phyloP scores from a whole-genome alignment of 169 alveolate genomes.

The Eimeria nieschulzi region DNA sequence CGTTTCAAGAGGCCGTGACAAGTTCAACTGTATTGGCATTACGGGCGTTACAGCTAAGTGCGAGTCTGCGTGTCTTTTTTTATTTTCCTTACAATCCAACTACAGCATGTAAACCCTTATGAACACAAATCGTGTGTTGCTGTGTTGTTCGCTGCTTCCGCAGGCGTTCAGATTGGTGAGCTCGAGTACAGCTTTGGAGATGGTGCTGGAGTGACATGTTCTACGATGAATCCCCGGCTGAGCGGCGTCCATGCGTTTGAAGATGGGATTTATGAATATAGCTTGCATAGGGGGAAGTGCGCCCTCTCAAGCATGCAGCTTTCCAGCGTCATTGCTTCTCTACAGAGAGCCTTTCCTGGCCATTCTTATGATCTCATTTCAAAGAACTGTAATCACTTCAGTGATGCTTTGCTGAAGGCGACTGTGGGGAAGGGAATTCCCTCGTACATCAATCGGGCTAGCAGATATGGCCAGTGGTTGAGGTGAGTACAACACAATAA shows the following conservation, averaged over 20 bases:
- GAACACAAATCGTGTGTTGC: too few species aligned
- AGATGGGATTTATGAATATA: conserved; percentile 34
- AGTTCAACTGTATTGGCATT: too few species aligned
- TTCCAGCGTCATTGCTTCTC: conserved; percentile 2
- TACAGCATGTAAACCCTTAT: too few species aligned
- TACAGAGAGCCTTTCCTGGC: conserved; percentile 32
- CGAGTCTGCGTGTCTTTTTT: too few species aligned
- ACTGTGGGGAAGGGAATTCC: conserved; percentile 55
- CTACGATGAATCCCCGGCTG: neutral
- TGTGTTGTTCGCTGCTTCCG: neutral
- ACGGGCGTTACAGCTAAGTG: too few species aligned
- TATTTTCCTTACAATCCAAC: too few species aligned
- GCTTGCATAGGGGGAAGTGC: conserved; percentile 31
- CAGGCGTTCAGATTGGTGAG: conserved; percentile 63
- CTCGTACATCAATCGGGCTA: conserved; percentile 44
- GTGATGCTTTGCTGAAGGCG: conserved; percentile 64
- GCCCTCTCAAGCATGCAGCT: conserved; percentile 8
- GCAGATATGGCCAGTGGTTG: conserved; percentile 53
- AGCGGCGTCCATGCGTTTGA: neutral
- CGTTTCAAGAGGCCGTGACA: too few species aligned
- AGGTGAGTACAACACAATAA: neutral
- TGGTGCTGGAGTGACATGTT: conserved; percentile 34
- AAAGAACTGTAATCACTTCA: conserved; percentile 73
- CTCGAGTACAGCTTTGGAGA: conserved; percentile 50
- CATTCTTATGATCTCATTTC: conserved; percentile 37